phyloP scores from a whole-genome alignment of 2,329 filamentous ascomycete genomes.

The Dactylonectria estremocensis region DNA sequence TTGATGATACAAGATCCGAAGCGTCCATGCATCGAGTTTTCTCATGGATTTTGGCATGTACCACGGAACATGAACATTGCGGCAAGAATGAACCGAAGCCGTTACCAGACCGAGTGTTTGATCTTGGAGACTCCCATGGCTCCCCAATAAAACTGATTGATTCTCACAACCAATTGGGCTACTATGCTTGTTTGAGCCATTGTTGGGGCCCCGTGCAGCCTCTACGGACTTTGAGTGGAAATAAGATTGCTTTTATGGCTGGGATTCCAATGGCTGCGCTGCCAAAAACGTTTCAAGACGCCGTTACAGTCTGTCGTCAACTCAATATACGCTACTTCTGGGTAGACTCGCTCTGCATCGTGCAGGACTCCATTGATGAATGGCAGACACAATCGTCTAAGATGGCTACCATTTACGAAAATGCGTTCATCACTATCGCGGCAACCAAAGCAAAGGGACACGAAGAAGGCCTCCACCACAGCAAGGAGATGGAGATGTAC shows the following conservation, averaged over 20 bases:
- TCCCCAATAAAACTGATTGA: constrained; percentile 17
- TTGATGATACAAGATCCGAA: constrained; percentile 32
- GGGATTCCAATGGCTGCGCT: constrained; percentile 11
- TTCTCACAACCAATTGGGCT: constrained; percentile 17
- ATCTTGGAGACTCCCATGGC: constrained; percentile 13
- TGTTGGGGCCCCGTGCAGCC: constrained; percentile 24
- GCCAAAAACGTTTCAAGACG: constrained; percentile 28
- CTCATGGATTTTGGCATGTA: constrained; percentile 26
- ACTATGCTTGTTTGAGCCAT: constrained; percentile 31
- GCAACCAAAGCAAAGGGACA: constrained; percentile 29
- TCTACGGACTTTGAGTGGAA: neutral
- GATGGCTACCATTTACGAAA: constrained; percentile 35
- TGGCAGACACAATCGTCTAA: constrained; percentile 26
- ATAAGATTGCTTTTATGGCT: neutral
- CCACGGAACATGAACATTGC: constrained; percentile 28
- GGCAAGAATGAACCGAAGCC: constrained; percentile 23
- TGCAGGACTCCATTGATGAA: constrained; percentile 25
- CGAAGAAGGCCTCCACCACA: constrained; percentile 19
- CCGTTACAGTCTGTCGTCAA: constrained; percentile 12
- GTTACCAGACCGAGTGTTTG: constrained; percentile 28
- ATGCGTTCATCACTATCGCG: constrained; percentile 28
- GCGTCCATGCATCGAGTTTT: constrained; percentile 26
- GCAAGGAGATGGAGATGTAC: neutral
- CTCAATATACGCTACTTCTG: constrained; percentile 33
- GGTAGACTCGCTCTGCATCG: constrained; percentile 30